Evolutionary conservation across 2,329 filamentous ascomycete species (phyloP).

Genomic region (Apiospora sp.): DNA sequence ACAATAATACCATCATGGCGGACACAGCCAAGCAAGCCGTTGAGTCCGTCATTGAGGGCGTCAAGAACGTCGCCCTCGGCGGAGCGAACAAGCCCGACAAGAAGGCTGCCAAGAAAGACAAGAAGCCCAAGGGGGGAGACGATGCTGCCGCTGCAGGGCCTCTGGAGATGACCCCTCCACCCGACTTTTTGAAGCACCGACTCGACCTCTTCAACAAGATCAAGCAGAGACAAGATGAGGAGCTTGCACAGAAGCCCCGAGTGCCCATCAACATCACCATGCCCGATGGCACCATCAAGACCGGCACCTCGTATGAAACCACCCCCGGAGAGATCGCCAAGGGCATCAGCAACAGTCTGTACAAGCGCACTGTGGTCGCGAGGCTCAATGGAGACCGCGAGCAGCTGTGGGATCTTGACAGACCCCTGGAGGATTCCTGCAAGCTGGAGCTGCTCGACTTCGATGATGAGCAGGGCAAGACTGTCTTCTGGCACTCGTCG

Average conservation of each 20-base stretch:
- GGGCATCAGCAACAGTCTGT: conserved; percentile 83
- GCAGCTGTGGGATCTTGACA: conserved; percentile 90
- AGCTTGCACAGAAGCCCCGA: conserved; percentile 74
- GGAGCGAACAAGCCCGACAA: conserved; percentile 45
- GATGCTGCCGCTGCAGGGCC: conserved; percentile 48
- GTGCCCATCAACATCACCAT: conserved; percentile 79
- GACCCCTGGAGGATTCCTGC: conserved; percentile 88
- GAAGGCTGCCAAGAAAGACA: conserved; percentile 43
- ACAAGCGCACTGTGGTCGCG: conserved; percentile 87
- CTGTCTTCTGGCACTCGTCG: conserved; percentile 97
- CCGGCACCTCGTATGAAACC: conserved; percentile 89
- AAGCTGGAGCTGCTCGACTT: conserved; percentile 87
- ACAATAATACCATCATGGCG: conserved; percentile 41
- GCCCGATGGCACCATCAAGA: conserved; percentile 73
- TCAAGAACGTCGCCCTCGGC: conserved; percentile 59
- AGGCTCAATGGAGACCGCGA: conserved; percentile 75
- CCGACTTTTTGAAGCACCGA: conserved; percentile 83
- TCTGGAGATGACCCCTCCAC: conserved; percentile 61
- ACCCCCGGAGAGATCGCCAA: conserved; percentile 82
- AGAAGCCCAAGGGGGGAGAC: conserved; percentile 59
- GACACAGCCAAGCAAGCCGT: conserved; percentile 55
- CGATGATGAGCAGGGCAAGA: conserved; percentile 76
- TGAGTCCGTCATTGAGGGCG: conserved; percentile 55
- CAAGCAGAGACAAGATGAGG: conserved; percentile 83
- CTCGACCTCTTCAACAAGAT: conserved; percentile 88